Base-by-base conservation (phyloP, 441 rosid genomes). In the Biscutella auriculata region DNA sequence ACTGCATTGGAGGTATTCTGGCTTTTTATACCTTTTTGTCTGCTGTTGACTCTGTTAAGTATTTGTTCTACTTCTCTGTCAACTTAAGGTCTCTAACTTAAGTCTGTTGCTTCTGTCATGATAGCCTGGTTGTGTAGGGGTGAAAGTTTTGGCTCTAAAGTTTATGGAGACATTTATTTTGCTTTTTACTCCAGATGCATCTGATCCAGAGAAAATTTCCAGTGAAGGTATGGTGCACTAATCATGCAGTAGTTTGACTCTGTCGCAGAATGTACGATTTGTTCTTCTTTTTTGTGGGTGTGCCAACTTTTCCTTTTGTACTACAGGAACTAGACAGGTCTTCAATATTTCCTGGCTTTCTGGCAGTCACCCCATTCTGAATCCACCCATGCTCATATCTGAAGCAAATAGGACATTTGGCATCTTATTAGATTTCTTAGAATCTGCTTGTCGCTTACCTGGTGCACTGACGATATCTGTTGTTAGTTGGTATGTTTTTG, bases 161-260 rank as follows among this genome's bases (percentile, higher is more conserved):
- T 94, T 90, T 76, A 76, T 94, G 95, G 95, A 94, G 78, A 88
- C 74, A 6, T 79, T 73, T 69, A 63, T 90, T 49, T 74, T 90
- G 63, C 87, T 82, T 52, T 94, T 94, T 75, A 84, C 95, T 50
- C 64, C 90, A 14, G 92, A 91, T 60, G 60, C 76, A 68, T 73
- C 64, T 73, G 90, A 86, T 58, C 68, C 78, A 61, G 95, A 77
- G 61, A 79, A 71, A 37, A 32, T 54, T 63, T 67, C 66, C 49
- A 28, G 56, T 8, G 85, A 82, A 94, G 99, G 99, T 94, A 83
- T 60, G 66, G 53, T 26, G 25, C 65, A 59, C 53, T 17, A 55
- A 26, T 66, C 45, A 34, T 53, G 53, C 28, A 36, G 8, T 64
- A 15, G 40, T 21, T 25, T 69, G 43, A 53, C 25, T 23, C 40